These are phyloP conservation scores for Entomortierella parvispora DNA, from an alignment of 192 early-diverging fungal species.

Conservation along the genomic window DNA sequence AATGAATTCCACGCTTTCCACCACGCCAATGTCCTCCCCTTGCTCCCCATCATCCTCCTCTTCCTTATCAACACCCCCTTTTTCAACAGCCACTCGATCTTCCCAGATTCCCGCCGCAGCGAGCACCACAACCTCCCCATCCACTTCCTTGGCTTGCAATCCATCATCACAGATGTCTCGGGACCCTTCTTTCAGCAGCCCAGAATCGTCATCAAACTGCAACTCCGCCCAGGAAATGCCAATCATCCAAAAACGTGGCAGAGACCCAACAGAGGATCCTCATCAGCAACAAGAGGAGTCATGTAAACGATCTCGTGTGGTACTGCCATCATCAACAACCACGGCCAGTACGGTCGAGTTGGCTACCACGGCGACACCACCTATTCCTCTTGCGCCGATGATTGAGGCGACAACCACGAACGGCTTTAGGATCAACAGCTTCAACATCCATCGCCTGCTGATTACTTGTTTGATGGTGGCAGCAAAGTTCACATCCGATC, in stretches of 20 bases:
- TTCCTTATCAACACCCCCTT: constrained; percentile 2
- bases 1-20: constrained; percentile 1
- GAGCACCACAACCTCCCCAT: background rate
- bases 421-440: constrained; percentile 66
- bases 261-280: constrained; percentile 16
- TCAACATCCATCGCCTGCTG: constrained; percentile 75
- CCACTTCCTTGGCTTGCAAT: background rate
- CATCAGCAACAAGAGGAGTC: background rate
- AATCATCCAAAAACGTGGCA: constrained; percentile 44
- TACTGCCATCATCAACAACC: background rate
- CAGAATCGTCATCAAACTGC: background rate
- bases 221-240: constrained; percentile 30
- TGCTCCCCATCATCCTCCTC: background rate
- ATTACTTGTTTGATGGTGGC: constrained; percentile 78
- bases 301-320: background rate
- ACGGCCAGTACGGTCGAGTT: no score
- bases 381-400: background rate
- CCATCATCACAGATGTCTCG: background rate
- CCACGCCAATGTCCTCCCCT: background rate
- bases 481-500: constrained; percentile 79
- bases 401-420: constrained; percentile 3
- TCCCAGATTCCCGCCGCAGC: background rate
- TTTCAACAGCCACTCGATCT: background rate
- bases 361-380: background rate
- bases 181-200: background rate